Base-by-base conservation (phyloP, 2,329 filamentous ascomycete species). In the Phyllosticta citriasiana region DNA sequence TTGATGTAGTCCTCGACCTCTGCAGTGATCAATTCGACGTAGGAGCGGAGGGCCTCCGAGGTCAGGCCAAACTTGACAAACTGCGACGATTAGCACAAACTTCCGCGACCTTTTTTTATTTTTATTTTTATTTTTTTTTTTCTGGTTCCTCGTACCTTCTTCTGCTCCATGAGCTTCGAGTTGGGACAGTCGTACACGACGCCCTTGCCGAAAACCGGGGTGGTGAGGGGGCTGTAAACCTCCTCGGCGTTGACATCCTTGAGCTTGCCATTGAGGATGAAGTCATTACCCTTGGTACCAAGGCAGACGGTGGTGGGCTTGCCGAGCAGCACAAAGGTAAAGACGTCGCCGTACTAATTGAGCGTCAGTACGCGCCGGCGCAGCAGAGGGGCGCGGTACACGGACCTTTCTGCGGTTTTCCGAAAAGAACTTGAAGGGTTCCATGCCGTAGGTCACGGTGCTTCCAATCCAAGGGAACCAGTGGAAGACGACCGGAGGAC, bases 131-230 rank as follows among this genome's bases (percentile, higher is more conserved):
- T n/a, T 22, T 22, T 22, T 22, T 22, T 22, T 22, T 22, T 22
- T 22, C 30, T 22, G n/a, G 64, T 60, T 53, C 3, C 33, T 22
- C n/a, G 64, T 73, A 91, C 89, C 84, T 93, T 94, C 80, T 96
- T 96, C 80, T 96, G 91, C 78, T 96, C 91, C 91, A 96, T 95
- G 71, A 96, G 83, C 77, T 95, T 95, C 62, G 89, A 81, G 73
- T 95, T 95, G 52, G 90, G 89, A 76, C 90, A 94, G 73, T 95
- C 91, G 72, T 95, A 96, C 59, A 95, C 89, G 26, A 96, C 91
- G 76, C 92, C 87, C 68, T 84, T 86, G 66, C 91, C 91, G 71
- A 96, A 96, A 2, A 86, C 83, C 53, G 84, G 84, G 5, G 82
- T 85, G 25, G 81, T 84, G 62, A 96, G 80, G 61, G 89, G 87